These are phyloP conservation scores for Hypomyces perniciosus DNA, from an alignment of 2,329 filamentous ascomycete species.

Conservation along the genomic window DNA sequence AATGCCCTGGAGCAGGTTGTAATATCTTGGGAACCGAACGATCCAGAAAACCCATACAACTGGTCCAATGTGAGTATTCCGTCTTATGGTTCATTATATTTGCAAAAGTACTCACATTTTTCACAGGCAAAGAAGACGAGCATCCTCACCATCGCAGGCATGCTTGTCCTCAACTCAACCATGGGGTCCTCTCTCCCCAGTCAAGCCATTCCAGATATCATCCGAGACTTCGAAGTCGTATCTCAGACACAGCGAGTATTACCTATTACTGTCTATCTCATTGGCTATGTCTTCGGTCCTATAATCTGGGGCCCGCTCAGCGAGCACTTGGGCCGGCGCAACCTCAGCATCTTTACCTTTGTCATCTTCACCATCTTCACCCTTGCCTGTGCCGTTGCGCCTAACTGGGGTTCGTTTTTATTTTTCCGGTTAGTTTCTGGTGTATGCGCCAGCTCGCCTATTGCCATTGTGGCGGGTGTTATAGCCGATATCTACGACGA, in stretches of 20 bases:
- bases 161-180: conserved; percentile 61
- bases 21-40: conserved; percentile 41
- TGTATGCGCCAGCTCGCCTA: conserved; percentile 50
- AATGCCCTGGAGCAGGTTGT: conserved; percentile 25
- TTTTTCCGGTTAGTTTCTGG: conserved; percentile 51
- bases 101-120: neutral
- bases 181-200: conserved; percentile 60
- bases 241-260: conserved; percentile 42
- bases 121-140: conserved; percentile 47
- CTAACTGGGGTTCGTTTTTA: conserved; percentile 46
- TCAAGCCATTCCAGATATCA: conserved; percentile 54
- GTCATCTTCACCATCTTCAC: conserved; percentile 44
- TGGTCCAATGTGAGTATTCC: conserved; percentile 34
- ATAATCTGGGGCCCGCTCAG: conserved; percentile 60
- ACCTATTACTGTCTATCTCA: conserved; percentile 57
- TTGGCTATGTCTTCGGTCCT: conserved; percentile 57
- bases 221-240: conserved; percentile 49
- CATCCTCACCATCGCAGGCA: conserved; percentile 49
- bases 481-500: conserved; percentile 61
- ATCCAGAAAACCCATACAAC: conserved; percentile 49
- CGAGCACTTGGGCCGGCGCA: conserved; percentile 56
- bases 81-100: neutral
- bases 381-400: conserved; percentile 50
- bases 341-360: conserved; percentile 41
- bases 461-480: conserved; percentile 57